Evolutionary conservation across 164 flowering plant species (phyloP), one percentile per base, ranked within the genome.

Genomic region (Vitis vinifera): DNA sequence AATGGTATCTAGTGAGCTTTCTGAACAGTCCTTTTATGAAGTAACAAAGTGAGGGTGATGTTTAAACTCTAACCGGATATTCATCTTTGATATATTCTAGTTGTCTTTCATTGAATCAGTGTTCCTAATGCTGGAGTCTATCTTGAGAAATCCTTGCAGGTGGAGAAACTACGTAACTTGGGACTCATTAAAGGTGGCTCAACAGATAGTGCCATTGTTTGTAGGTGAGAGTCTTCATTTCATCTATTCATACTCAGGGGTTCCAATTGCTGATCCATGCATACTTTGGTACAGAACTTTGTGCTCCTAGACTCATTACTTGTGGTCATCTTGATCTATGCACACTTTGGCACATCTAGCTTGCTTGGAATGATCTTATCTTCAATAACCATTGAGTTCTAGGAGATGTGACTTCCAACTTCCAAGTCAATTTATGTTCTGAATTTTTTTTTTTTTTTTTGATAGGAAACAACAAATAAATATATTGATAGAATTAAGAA

Each of bases 141-240:
- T 69, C 14, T 55, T 65, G 44, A 23, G 63, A 61, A 15, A 64
- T 63, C 37, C 30, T 71, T 76, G 67, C 84, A 94, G 98, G 88
- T 94, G 66, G 95, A 94, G 82, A 63, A 68, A 62, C 81, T 92
- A 88, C 85, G 77, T 10, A 74, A 74, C 48, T 80, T 82, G 62
- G 97, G 97, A 74, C 85, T 94, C 19, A 91, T 94, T 58, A 86
- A 87, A 82, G 99, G 98, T 37, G 97, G 99, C 16, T 91, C 98
- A 48, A 47, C 77, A 17, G 90, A 91, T 64, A 92, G 89, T 78
- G 99, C 99, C 65, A 80, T 92, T 53, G 83, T 92, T 74, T 92
- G 95, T 74, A 94, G 98, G 97, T 91, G 65, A 76, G 83, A 67
- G 67, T 66, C 70, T 70, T 71, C 62, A 47, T 64, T 44, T 10